A percentile compares a stretch with the other conserved stretches of the same genome.
Evolutionary conservation across 345 rosid genomes (phyloP).

Genomic region (Toxicodendron radicans): DNA sequence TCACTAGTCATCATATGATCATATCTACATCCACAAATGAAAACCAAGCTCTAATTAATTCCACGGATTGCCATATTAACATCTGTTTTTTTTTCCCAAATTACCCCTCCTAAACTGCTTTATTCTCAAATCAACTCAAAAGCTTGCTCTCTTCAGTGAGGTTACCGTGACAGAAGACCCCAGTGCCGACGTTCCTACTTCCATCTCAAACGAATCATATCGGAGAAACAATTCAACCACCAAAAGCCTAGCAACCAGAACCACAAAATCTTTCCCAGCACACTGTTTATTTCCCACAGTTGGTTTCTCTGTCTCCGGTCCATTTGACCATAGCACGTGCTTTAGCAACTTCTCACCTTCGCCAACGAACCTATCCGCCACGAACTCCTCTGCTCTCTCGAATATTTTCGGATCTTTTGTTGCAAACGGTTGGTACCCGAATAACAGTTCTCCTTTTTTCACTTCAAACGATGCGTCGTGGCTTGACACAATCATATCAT

Average conservation of each 20-base stretch:
- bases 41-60: too few relatives aligned
- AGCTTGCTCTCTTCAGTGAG: slow-evolving; percentile 62
- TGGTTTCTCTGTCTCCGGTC: slow-evolving; percentile 70
- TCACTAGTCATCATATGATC: too few relatives aligned
- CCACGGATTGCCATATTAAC: too few relatives aligned
- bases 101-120: slow-evolving; percentile 16
- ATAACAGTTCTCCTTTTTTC: slow-evolving; percentile 74
- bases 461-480: slow-evolving; percentile 77
- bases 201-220: slow-evolving; percentile 76
- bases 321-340: slow-evolving; percentile 94
- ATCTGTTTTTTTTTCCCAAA: slow-evolving; percentile 8
- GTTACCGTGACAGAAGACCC: slow-evolving; percentile 58
- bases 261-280: slow-evolving; percentile 87
- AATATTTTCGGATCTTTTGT: slow-evolving; percentile 81
- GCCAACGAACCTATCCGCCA: slow-evolving; percentile 72
- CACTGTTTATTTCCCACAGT: slow-evolving; percentile 75
- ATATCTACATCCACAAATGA: too few relatives aligned
- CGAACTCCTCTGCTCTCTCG: slow-evolving; percentile 66
- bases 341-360: slow-evolving; percentile 65
- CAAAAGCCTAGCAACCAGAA: slow-evolving; percentile 63
- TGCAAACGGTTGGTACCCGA: slow-evolving; percentile 87
- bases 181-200: slow-evolving; percentile 47
- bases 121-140: slow-evolving; percentile 14
- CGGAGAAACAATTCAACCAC: slow-evolving; percentile 76
- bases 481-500: slow-evolving; percentile 67